These are phyloP conservation scores for Chlamydomonas schloesseri DNA, from an alignment of 139 green algal genomes.

Conservation along the genomic window DNA sequence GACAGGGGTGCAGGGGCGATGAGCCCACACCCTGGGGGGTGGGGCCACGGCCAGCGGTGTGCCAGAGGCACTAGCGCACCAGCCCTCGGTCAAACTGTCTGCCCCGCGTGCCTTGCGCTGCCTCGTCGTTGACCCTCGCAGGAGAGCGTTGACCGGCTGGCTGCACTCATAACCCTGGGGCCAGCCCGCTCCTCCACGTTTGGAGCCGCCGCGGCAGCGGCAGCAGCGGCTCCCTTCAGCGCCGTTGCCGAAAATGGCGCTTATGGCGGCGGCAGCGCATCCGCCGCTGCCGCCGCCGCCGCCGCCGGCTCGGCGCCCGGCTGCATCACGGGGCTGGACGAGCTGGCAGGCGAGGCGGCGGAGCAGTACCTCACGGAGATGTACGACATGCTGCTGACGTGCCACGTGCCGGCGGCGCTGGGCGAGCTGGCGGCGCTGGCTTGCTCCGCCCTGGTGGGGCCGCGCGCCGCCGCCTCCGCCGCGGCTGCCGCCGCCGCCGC, in stretches of 20 bases:
- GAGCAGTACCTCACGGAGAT: constrained; percentile 33
- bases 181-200: not conserved
- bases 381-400: constrained; percentile 12
- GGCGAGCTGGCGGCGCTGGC: constrained; percentile 23
- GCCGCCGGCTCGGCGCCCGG: not conserved
- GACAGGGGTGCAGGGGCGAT: no score
- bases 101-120: not conserved
- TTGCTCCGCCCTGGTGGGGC: not conserved
- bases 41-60: no score
- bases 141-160: constrained; percentile 19
- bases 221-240: not conserved
- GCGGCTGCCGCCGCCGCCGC: no score
- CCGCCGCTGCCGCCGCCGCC: not conserved
- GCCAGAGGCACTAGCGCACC: no score
- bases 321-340: not conserved
- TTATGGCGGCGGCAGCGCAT: not conserved
- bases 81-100: no score
- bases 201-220: no score
- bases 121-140: not conserved
- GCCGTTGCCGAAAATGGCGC: no score
- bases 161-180: constrained; percentile 12
- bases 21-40: no score
- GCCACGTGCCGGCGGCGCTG: constrained; percentile 20
- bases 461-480: no score
- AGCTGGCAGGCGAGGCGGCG: not conserved